A percentile compares a stretch with the other conserved stretches of the same genome.
Evolutionary conservation across 2,329 filamentous ascomycete species (phyloP).

Genomic region (Metarhizium sp.): DNA sequence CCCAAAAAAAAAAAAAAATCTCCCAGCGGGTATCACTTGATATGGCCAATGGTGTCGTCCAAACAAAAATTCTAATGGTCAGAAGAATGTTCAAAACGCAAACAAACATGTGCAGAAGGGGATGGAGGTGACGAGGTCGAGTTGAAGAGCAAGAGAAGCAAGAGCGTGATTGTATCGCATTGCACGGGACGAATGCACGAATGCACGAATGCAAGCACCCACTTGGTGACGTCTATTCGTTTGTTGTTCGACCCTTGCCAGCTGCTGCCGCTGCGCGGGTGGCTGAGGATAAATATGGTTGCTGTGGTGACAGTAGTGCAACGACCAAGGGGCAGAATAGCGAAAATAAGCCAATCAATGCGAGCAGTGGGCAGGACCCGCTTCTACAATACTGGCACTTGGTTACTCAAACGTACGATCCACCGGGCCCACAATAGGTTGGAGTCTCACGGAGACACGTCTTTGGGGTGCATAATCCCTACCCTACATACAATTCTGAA

Average conservation of each 20-base stretch:
- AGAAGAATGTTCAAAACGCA: slow-evolving; percentile 6
- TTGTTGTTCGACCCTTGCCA: slow-evolving; percentile 8
- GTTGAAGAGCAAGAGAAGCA: neutral
- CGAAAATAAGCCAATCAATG: neutral
- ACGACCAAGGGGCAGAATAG: neutral
- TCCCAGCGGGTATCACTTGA: neutral
- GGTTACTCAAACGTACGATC: no score
- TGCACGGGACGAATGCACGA: neutral
- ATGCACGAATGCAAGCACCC: neutral
- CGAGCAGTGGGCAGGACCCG: neutral
- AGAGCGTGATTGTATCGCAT: neutral
- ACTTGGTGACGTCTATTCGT: slow-evolving; percentile 7
- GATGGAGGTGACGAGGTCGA: neutral
- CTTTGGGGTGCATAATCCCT: no score
- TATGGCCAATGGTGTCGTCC: neutral
- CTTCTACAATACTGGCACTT: no score
- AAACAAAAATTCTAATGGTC: slow-evolving; percentile 4
- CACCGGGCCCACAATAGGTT: no score
- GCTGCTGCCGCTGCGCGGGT: neutral
- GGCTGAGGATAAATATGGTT: neutral
- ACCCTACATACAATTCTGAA: no score
- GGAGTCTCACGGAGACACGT: no score
- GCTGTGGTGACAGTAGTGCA: neutral
- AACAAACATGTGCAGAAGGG: slow-evolving; percentile 1
- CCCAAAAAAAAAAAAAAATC: neutral